Evolutionary conservation across 1,284 basidiomycete genomes (phyloP).

Genomic region (Ganoderma meredithae): DNA sequence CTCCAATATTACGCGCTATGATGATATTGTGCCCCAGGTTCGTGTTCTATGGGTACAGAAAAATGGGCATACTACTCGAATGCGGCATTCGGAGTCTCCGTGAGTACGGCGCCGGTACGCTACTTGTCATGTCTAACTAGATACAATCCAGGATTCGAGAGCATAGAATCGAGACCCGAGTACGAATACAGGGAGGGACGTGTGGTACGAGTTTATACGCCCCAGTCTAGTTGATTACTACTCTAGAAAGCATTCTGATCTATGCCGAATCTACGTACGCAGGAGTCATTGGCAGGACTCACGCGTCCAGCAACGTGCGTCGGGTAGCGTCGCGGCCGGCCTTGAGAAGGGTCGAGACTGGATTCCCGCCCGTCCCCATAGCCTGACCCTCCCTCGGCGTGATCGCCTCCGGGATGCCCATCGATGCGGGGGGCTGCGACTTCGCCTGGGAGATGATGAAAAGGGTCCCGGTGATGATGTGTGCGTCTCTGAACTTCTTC

Average conservation of each 20-base stretch:
- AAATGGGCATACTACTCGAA: neutral
- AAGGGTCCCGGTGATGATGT: slow-evolving; percentile 88
- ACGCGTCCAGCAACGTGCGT: slow-evolving; percentile 59
- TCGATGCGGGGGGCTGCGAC: slow-evolving; percentile 55
- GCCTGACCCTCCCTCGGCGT: slow-evolving; percentile 57
- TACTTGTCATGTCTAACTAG: neutral
- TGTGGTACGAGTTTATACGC: neutral
- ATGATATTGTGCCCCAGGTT: neutral
- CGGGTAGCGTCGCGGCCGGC: slow-evolving; percentile 87
- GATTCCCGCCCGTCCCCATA: slow-evolving; percentile 89
- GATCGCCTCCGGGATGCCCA: slow-evolving; percentile 48
- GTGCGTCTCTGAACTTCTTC: slow-evolving; percentile 84
- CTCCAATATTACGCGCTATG: neutral
- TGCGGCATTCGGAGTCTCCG: neutral
- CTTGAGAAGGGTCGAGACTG: slow-evolving; percentile 83
- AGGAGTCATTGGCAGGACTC: slow-evolving; percentile 7
- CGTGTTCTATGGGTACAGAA: neutral
- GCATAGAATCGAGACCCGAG: neutral
- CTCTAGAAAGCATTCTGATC: slow-evolving; percentile 10
- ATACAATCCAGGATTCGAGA: slow-evolving; percentile 14
- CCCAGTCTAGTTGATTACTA: slow-evolving; percentile 6
- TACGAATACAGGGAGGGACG: neutral
- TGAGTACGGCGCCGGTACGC: neutral
- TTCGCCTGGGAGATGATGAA: slow-evolving; percentile 84
- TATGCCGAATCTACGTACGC: neutral